phyloP scores from a whole-genome alignment of 192 early-diverging fungal genomes.

The Backusella macrospora region DNA sequence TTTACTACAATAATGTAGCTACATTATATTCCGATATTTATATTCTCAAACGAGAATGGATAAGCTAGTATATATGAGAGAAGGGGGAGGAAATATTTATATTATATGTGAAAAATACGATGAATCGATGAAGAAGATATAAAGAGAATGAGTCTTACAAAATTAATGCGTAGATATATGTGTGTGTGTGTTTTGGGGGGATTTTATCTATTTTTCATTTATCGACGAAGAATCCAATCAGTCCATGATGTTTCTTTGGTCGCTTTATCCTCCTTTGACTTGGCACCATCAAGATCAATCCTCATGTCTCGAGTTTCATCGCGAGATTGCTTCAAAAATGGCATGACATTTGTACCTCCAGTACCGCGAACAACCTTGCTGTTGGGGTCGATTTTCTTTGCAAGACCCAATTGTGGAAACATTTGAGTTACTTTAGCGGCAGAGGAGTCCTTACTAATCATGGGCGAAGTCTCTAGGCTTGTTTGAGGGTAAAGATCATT shows the following conservation, averaged over 20 bases:
- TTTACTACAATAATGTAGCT: not conserved
- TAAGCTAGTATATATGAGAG: not conserved
- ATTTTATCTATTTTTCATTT: no score
- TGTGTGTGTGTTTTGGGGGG: no score
- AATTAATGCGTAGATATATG: not conserved
- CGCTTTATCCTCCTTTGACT: not conserved
- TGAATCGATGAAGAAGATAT: not conserved
- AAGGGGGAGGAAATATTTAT: not conserved
- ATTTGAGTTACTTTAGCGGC: slow-evolving; percentile 25
- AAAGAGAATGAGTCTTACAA: slow-evolving; percentile 3
- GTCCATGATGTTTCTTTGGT: slow-evolving; percentile 16
- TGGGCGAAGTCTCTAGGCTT: slow-evolving; percentile 23
- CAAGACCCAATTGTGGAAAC: slow-evolving; percentile 51
- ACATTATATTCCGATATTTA: not conserved
- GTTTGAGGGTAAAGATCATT: slow-evolving; percentile 42
- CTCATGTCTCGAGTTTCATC: slow-evolving; percentile 76
- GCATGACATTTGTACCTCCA: slow-evolving; percentile 86
- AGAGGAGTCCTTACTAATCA: slow-evolving; percentile 18
- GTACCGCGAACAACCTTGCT: slow-evolving; percentile 71
- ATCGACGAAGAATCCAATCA: slow-evolving; percentile 32
- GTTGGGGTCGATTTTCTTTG: slow-evolving; percentile 59
- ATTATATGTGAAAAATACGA: not conserved
- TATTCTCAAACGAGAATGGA: not conserved
- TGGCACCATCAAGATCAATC: slow-evolving; percentile 12
- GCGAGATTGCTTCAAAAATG: slow-evolving; percentile 89